These are phyloP conservation scores for Moelleriella libera DNA, from an alignment of 2,329 filamentous ascomycete genomes.

Conservation along the genomic window DNA sequence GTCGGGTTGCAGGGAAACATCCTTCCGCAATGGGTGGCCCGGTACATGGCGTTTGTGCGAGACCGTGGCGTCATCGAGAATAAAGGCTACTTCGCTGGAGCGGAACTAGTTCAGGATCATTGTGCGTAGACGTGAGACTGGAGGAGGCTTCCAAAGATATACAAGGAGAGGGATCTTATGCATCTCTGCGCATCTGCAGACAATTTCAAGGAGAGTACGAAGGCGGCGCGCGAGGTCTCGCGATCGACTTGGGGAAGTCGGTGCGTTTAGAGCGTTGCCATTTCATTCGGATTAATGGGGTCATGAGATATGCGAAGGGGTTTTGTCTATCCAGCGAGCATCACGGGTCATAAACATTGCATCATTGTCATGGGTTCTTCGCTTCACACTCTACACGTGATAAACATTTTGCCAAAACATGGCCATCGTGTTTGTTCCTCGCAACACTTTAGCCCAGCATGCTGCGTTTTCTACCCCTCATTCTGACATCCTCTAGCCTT, in stretches of 20 bases:
- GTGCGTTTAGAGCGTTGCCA: too few relatives aligned
- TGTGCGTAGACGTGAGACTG: background rate
- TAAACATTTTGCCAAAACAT: too few relatives aligned
- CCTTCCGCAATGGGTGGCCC: constrained; percentile 84
- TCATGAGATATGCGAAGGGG: background rate
- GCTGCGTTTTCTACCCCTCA: constrained; percentile 89
- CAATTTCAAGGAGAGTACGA: too few relatives aligned
- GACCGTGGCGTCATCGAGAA: constrained; percentile 94
- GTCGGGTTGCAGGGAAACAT: constrained; percentile 62
- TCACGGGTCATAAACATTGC: background rate
- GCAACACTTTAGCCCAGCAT: constrained; percentile 61
- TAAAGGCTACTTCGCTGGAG: constrained; percentile 91
- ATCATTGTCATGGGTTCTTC: background rate
- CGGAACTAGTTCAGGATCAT: constrained; percentile 37
- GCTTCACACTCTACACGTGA: too few relatives aligned
- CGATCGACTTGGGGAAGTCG: too few relatives aligned
- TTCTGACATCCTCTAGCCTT: constrained; percentile 78
- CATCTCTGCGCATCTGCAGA: too few relatives aligned
- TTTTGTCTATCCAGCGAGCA: constrained; percentile 4
- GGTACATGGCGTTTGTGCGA: constrained; percentile 91
- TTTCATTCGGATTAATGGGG: background rate
- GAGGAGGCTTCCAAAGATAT: too few relatives aligned
- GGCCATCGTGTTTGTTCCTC: too few relatives aligned
- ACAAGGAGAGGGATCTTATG: too few relatives aligned
- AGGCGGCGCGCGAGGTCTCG: too few relatives aligned